Conservation (phyloP, 352 stramenopile genomes). For the Aphanomyces cochlioides region DNA sequence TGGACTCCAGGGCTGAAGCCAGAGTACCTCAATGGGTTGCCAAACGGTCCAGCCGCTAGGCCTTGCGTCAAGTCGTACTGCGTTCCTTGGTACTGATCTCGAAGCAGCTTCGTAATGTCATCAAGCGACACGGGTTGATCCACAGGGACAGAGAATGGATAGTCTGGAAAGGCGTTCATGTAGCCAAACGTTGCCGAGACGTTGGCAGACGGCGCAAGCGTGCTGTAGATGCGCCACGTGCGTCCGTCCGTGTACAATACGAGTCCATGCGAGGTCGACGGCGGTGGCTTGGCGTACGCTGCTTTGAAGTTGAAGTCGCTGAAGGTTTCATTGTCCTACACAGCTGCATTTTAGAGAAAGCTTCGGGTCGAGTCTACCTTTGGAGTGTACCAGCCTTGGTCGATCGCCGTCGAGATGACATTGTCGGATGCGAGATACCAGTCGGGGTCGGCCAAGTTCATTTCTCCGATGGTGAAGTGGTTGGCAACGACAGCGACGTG, state of each 20-base stretch:
- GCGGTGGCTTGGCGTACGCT: slow-evolving; percentile 59
- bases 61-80: slow-evolving; percentile 84
- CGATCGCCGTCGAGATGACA: slow-evolving; percentile 23
- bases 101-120: slow-evolving; percentile 79
- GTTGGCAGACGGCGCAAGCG: slow-evolving; percentile 69
- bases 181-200: slow-evolving; percentile 57
- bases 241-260: slow-evolving; percentile 76
- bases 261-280: slow-evolving; percentile 36
- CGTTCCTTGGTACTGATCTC: slow-evolving; percentile 90
- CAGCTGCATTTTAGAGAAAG: neutral
- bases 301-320: slow-evolving; percentile 71
- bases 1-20: slow-evolving; percentile 46
- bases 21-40: slow-evolving; percentile 78
- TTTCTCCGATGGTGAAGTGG: slow-evolving; percentile 63
- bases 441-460: slow-evolving; percentile 35
- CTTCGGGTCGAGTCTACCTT: slow-evolving; percentile 33
- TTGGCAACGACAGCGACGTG: slow-evolving; percentile 72
- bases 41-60: slow-evolving; percentile 86
- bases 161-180: slow-evolving; percentile 71
- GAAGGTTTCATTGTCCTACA: slow-evolving; percentile 55
- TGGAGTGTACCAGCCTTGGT: slow-evolving; percentile 27
- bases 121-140: slow-evolving; percentile 54
- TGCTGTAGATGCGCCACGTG: slow-evolving; percentile 85
- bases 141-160: slow-evolving; percentile 87
- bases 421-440: slow-evolving; percentile 25